Base-by-base conservation (phyloP, 164 flowering plant species). In the Macadamia tetraphylla region DNA sequence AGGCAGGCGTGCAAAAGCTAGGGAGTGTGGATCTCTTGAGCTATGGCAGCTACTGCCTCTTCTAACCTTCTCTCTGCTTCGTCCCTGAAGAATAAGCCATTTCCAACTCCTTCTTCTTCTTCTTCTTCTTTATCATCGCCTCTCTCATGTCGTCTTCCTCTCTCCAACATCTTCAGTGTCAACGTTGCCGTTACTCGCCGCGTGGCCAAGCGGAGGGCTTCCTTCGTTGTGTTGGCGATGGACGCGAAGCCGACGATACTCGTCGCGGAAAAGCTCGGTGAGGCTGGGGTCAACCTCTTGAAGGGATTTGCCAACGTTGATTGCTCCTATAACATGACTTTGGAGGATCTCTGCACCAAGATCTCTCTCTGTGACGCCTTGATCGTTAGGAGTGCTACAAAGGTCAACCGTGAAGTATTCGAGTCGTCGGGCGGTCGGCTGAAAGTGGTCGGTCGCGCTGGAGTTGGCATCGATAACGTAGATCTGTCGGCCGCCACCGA, bases 301-400 rank as follows among this genome's bases (percentile, higher is more conserved):
- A 84, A 83, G 69, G 80, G 71, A 18, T 88, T 84, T 53, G 93
- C 97, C 17, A 89, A 91, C 66, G 94, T 91, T 3, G 97, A 89
- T 65, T 89, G 95, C 73, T 83, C 93, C 5, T 91, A 89, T 62
- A 84, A 88, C 64, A 72, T 91, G 52, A 81, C 70, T 17, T 87
- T 83, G 5, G 95, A 91, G 68, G 97, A 91, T 81, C 88, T 91
- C 40, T 81, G 88, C 77, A 81, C 97, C 60, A 91, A 91, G 89
- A 91, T 91, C 87, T 86, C 97, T 29, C 89, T 89, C 31, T 91
- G 97, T 71, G 97, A 91, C 46, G 97, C 97, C 51, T 66, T 91
- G 70, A 89, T 91, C 61, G 97, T 91, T 44, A 79, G 95, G 11
- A 89, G 95, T 62, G 97, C 86, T 53, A 91, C 97, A 14, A 87